Evolutionary conservation across 75 land plant genomes (phyloP).

Genomic region (Sequoia sempervirens): DNA sequence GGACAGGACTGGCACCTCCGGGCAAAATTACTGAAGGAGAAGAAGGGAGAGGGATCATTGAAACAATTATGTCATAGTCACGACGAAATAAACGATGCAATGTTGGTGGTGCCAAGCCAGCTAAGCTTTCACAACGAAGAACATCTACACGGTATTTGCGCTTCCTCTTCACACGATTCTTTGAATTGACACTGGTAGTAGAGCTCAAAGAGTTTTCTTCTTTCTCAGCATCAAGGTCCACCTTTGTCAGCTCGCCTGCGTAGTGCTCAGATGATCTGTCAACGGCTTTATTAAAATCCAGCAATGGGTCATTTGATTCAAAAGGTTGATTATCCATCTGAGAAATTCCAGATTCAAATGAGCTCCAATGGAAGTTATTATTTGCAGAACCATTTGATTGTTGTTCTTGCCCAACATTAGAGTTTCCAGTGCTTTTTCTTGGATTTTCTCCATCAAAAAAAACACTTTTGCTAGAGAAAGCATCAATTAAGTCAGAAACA

Average conservation of each 20-base stretch:
- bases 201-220: slow-evolving; percentile 5
- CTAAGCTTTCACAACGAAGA: slow-evolving; percentile 96
- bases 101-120: slow-evolving; percentile 81
- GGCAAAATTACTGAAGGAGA: slow-evolving; percentile 70
- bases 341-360: neutral
- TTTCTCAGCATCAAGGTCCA: neutral
- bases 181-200: slow-evolving; percentile 15
- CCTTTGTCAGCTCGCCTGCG: neutral
- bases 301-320: neutral
- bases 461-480: neutral
- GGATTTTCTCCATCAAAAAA: slow-evolving; percentile 1
- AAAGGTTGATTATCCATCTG: neutral
- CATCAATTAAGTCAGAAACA: slow-evolving; percentile 9
- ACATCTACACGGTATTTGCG: slow-evolving; percentile 78
- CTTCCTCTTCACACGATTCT: slow-evolving; percentile 23
- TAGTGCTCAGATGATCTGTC: neutral
- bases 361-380: slow-evolving; percentile 1
- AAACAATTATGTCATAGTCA: slow-evolving; percentile 88
- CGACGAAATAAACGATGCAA: slow-evolving; percentile 80
- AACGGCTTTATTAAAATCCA: neutral
- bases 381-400: neutral
- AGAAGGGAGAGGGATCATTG: slow-evolving; percentile 91
- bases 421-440: neutral
- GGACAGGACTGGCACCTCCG: slow-evolving; percentile 83
- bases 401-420: neutral